Base-by-base conservation (phyloP, 805 yeast genomes). In the Metschnikowia cerradonensis region DNA sequence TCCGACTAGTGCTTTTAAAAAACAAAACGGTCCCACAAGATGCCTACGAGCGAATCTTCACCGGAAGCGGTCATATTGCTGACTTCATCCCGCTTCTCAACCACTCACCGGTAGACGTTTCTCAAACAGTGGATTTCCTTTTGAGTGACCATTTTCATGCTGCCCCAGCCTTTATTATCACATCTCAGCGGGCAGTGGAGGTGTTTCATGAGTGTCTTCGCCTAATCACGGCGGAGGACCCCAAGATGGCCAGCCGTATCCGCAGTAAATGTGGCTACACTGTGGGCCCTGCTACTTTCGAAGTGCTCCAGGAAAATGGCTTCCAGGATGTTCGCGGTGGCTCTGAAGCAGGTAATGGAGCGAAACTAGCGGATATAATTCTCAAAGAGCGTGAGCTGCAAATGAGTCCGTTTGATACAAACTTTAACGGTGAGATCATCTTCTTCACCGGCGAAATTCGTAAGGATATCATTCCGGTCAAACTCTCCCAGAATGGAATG, bases 131-230 rank as follows among this genome's bases (percentile, higher is more conserved):
- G 3, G 54, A 60, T 0, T 75, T 76, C 46, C 67, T 90, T 10
- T 60, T 60, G 2, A 73, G 81, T 4, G 60, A 61, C 0, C 71
- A 68, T 8, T 82, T 80, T 53, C 52, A 78, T 0, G 43, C 59
- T 1, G 58, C 67, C 0, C 70, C 75, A 30, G 74, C 77, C 38
- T 67, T 90, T 35, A 85, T 92, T 8, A 82, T 92, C 3, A 91
- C 98, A 0, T 87, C 96, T 1, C 97, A 92, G 64, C 67, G 98
- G 56, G 96, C 97, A 1, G 96, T 91, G 0, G 97, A 91, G 58
- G 84, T 89, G 4, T 66, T 90, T 11, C 79, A 79, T 53, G 70
- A 72, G 36, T 64, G 79, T 13, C 67, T 84, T 5, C 53, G 56
- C 0, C 51, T 52, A 10, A 57, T 73, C n/a, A 7, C 59, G 44